These are phyloP conservation scores for Trichocomaceae sp. DNA, from an alignment of 2,329 filamentous ascomycete species.

Conservation along the genomic window DNA sequence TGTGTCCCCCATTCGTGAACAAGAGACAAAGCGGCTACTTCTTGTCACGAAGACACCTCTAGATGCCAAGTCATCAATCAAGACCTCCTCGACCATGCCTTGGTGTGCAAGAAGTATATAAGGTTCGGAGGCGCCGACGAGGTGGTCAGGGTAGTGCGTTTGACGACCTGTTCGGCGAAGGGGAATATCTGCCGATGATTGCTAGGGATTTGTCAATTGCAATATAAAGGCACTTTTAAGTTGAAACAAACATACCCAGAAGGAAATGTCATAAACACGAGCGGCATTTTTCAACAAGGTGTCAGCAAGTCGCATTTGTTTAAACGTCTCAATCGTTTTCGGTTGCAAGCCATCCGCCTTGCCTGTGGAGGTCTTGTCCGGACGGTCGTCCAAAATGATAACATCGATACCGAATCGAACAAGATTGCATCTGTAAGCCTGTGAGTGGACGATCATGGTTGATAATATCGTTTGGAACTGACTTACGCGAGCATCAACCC, in stretches of 20 bases:
- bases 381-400: constrained; percentile 61
- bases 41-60: constrained; percentile 58
- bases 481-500: constrained; percentile 40
- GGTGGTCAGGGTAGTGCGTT: constrained; percentile 56
- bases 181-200: constrained; percentile 44
- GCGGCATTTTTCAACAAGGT: constrained; percentile 60
- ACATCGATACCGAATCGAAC: constrained; percentile 60
- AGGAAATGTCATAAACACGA: constrained; percentile 66
- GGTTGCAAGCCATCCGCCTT: constrained; percentile 68
- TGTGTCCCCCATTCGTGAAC: constrained; percentile 39
- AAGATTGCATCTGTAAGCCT: constrained; percentile 45
- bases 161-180: constrained; percentile 53
- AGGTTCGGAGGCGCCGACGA: constrained; percentile 47
- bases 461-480: neutral
- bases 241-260: constrained; percentile 51
- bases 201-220: constrained; percentile 12
- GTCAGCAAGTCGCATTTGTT: constrained; percentile 67
- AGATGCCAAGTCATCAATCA: constrained; percentile 62
- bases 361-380: constrained; percentile 61
- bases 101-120: constrained; percentile 58
- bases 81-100: constrained; percentile 66
- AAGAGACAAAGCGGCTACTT: constrained; percentile 56
- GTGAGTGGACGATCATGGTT: neutral
- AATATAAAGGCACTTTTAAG: neutral
- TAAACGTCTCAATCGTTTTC: constrained; percentile 71